Evolutionary conservation across 1,284 basidiomycete genomes (phyloP), one percentile per base, ranked within the genome.

Genomic region (Boletellus deceptivus): DNA sequence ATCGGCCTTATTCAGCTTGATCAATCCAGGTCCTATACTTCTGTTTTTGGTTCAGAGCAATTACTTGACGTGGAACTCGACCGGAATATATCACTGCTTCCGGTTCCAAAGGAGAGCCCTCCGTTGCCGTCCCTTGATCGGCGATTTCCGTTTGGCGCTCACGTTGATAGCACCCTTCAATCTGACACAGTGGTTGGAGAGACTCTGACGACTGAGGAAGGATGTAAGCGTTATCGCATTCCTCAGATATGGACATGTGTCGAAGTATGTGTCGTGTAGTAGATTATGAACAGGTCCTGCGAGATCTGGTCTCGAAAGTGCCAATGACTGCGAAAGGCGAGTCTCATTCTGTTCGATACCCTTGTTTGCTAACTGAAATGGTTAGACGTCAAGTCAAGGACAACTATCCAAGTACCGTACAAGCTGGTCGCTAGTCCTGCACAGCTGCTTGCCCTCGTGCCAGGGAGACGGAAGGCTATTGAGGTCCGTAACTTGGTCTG

Each of bases 31-130:
- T 70, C 71, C 24, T 53, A 62, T n/a, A 67, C 69, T 24, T 72
- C 81, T 6, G 74, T 75, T 5, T 61, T 77, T 3, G 86, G 87
- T 4, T 84, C 85, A 49, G 83, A 88, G 57, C 86, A 90, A 59
- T 72, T 89, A 16, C 68, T 86, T 35, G 87, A 90, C 59, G 69
- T 88, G 18, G 86, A 88, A 56, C 75, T 90, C 13, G 82, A 89
- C 59, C 79, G 79, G 43, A 72, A 74, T 50, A 86, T 80, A 0
- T 66, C 76, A 27, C 65, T 89, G 7, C 70, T 77, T 27, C 75
- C 81, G 3, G 62, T 68, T 34, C 46, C 58, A 1, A 55, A 59
- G 39, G 54, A 59, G 24, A 54, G 49, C 42, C 48, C 65, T 31
- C 65, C 57, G 1, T 43, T 70, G 1, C 64, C 64, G n/a, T 55